Evolutionary conservation across 352 stramenopile genomes (phyloP).

Genomic region (Blastocystis sp.): DNA sequence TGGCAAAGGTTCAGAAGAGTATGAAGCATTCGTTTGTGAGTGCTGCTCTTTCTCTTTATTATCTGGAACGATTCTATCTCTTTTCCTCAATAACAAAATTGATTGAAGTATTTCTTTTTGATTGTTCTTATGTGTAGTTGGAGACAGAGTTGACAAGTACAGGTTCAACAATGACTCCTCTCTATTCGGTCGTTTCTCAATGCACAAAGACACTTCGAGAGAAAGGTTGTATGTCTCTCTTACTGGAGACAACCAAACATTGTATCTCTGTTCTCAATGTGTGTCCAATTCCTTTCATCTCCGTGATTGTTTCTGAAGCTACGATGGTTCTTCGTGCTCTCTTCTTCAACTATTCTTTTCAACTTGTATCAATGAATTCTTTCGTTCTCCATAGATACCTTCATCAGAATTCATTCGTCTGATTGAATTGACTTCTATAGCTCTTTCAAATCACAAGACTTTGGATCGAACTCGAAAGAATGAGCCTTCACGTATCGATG

Average conservation of each 20-base stretch:
- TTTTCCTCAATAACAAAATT: constrained; percentile 12
- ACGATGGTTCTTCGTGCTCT: neutral
- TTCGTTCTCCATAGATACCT: neutral
- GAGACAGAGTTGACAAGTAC: neutral
- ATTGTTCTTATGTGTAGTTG: neutral
- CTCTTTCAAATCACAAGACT: neutral
- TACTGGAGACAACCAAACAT: neutral
- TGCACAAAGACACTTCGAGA: neutral
- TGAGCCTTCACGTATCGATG: neutral
- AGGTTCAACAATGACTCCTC: neutral
- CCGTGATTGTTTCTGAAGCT: neutral
- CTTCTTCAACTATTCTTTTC: constrained; percentile 24
- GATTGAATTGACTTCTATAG: neutral
- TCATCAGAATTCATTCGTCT: neutral
- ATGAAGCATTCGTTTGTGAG: constrained; percentile 58
- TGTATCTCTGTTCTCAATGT: neutral
- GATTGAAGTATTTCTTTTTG: neutral
- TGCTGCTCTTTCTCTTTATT: constrained; percentile 30
- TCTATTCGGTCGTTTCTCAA: neutral
- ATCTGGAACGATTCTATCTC: constrained; percentile 28
- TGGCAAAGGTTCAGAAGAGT: constrained; percentile 9
- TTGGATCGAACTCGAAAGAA: neutral
- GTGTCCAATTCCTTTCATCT: neutral
- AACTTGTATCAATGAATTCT: neutral
- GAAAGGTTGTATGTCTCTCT: neutral